Conservation (phyloP, 768 basidiomycete genomes). For the Macrocybe gigantea region DNA sequence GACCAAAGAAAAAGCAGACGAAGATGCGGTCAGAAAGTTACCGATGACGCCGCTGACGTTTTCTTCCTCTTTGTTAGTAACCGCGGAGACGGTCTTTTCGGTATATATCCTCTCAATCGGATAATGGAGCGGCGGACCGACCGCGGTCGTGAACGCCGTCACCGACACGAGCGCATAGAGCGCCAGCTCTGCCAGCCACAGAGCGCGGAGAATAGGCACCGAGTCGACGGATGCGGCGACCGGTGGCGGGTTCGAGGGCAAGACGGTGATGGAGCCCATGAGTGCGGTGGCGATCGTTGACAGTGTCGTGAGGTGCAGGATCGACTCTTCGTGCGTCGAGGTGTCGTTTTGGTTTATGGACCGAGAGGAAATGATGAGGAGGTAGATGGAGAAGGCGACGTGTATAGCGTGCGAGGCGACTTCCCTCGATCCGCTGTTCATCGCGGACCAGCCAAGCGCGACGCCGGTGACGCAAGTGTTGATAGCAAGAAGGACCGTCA, state of each 20-base stretch:
- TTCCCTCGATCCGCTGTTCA: slow-evolving; percentile 21
- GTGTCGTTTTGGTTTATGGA: slow-evolving; percentile 43
- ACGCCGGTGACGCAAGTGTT: slow-evolving; percentile 47
- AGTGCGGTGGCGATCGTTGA: slow-evolving; percentile 41
- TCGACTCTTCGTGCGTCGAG: slow-evolving; percentile 38
- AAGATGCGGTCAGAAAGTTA: slow-evolving; percentile 14
- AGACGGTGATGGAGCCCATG: slow-evolving; percentile 43
- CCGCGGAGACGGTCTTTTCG: slow-evolving; percentile 53
- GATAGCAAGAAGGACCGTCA: slow-evolving; percentile 38
- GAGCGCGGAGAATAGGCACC: slow-evolving; percentile 16
- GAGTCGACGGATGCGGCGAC: slow-evolving; percentile 18
- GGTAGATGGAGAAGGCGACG: slow-evolving; percentile 52
- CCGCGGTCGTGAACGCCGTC: slow-evolving; percentile 48
- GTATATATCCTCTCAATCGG: slow-evolving; percentile 73
- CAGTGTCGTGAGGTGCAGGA: slow-evolving; percentile 58
- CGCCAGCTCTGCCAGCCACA: slow-evolving; percentile 50
- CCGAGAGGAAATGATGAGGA: slow-evolving; percentile 42
- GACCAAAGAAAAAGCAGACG: neutral
- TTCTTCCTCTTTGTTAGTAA: slow-evolving; percentile 57
- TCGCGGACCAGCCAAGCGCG: slow-evolving; percentile 49
- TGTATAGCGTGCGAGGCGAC: slow-evolving; percentile 39
- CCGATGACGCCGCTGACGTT: slow-evolving; percentile 70
- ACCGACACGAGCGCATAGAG: slow-evolving; percentile 42
- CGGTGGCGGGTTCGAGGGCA: slow-evolving; percentile 42
- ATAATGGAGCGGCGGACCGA: slow-evolving; percentile 72